These are phyloP conservation scores for Phoenix roebelenii DNA, from an alignment of 176 grass and related monocot species.

Conservation along the genomic window DNA sequence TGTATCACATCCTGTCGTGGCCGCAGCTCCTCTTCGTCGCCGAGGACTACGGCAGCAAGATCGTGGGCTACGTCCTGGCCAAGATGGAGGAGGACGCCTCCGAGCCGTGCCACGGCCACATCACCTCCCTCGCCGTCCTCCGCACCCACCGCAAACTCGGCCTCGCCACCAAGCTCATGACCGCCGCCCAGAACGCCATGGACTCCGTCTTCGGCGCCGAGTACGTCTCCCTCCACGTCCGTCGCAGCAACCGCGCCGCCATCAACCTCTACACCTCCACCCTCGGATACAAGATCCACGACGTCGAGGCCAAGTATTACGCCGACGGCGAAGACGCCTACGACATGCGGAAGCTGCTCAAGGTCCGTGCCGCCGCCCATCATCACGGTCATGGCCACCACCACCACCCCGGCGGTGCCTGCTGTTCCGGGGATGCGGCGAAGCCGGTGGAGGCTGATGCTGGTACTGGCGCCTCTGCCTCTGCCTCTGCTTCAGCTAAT, in stretches of 20 bases:
- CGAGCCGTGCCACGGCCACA: conserved; percentile 95
- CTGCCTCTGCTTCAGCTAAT: background rate
- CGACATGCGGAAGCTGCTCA: conserved; percentile 21
- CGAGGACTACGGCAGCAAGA: conserved; percentile 87
- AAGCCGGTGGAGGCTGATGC: background rate
- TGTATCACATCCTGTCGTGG: conserved; percentile 97
- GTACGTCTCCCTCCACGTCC: conserved; percentile 94
- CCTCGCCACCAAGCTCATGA: conserved; percentile 96
- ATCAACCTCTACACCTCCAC: conserved; percentile 84
- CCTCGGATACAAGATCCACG: conserved; percentile 51
- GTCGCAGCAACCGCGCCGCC: conserved; percentile 77
- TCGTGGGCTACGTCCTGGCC: conserved; percentile 97
- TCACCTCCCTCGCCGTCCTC: conserved; percentile 98
- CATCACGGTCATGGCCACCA: background rate
- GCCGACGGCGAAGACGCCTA: conserved; percentile 49
- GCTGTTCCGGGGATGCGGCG: conserved; percentile 6
- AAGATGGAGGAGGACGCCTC: conserved; percentile 99
- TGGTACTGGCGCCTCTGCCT: background rate
- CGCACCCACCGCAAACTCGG: conserved; percentile 94
- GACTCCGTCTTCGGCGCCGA: conserved; percentile 86
- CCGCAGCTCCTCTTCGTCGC: conserved; percentile 97
- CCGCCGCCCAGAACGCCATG: conserved; percentile 87
- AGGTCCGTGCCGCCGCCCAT: background rate
- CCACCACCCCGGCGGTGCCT: conserved; percentile 6
- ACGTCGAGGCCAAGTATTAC: conserved; percentile 6